Evolutionary conservation across 345 rosid species (phyloP), one percentile per base, ranked within the genome.

Genomic region (Brassica carinata): DNA sequence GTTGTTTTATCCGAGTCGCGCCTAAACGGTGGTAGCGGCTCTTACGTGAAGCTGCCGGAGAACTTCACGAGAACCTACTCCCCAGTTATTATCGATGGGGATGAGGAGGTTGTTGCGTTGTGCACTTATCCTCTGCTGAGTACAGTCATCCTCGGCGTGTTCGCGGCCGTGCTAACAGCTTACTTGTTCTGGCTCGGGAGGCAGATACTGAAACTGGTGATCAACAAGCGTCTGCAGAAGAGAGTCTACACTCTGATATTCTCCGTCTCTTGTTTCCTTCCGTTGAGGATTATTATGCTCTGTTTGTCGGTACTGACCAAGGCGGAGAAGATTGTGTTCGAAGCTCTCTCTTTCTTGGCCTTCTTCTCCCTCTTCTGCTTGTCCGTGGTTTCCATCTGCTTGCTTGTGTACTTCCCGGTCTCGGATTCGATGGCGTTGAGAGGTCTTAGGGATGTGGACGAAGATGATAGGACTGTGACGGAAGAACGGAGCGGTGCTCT

Each of bases 131-230:
- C 99, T 79, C 81, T 96, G 67, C 79, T 92, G 82, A 92, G 93
- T 83, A 94, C 97, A 10, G 87, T 96, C 73, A 75, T 94, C 70
- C 91, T 88, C n/a, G 99, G 97, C 75, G 81, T 96, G 71, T 94
- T 92, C 75, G 87, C 89, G 15, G 73, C 89, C 43, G 51, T 89
- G 81, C 79, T 94, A 76, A 89, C 98, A 29, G 67, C 80, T 65
- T 96, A 94, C 86, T 84, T 96, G 83, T 94, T 90, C 86, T 94
- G 97, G 93, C 89, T 94, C 43, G 99, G 99, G 64, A 87, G 97
- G 80, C 93, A 79, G 83, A 91, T 96, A 80, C 78, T 94, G 84
- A 88, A 87, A 76, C 77, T 94, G 83, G 99, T 96, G 59, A 92
- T 96, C 79, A 96, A 96, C 69, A 94, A 89, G 90, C 92, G 97